Evolutionary conservation across 2,329 filamentous ascomycete species (phyloP), one percentile per base, ranked within the genome.

Genomic region (Fusarium palustre): DNA sequence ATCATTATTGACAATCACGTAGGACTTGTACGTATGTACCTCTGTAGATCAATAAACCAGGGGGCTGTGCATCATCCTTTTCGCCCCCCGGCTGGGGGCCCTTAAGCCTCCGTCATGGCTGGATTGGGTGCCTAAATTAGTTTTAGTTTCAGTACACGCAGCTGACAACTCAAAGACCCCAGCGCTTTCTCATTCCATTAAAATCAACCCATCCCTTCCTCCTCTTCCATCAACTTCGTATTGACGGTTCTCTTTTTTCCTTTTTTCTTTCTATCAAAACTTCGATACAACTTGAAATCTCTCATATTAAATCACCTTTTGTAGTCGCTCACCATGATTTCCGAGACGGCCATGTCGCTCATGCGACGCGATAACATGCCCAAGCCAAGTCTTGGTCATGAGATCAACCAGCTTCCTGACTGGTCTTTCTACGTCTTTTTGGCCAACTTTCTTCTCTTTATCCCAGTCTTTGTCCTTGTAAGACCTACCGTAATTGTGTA

Each of bases 391-490:
- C 39, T 62, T 30, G 50, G 31, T 18, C 43, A 59, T 48, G 50
- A 57, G 43, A 31, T 64, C 15, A 39, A 36, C 13, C 38, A 62
- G 20, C 55, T 58, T 22, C 66, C 69, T n/a, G 45, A 53, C n/a
- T 84, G 81, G 82, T 76, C 80, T n/a, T 75, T 68, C 64, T 66
- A 75, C 41, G 64, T 87, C 59, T 48, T 83, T 47, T 56, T 83
- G 20, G 54, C 78, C 53, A 77, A 85, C 66, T 54, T 81, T 45
- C 30, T 86, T 34, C 50, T 86, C 63, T 82, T 87, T 68, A 54
- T 85, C 13, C 85, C 85, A 36, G 22, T 82, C 28, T 62, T 82
- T 36, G 9, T 85, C 54, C 70, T 82, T 43, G 84, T 86, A 78
- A 68, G 80, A 76, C 18, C 16, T 7, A 24, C 7, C 3, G 3